Base-by-base conservation (phyloP, 2,329 filamentous ascomycete genomes). In the Neofusicoccum sp. region DNA sequence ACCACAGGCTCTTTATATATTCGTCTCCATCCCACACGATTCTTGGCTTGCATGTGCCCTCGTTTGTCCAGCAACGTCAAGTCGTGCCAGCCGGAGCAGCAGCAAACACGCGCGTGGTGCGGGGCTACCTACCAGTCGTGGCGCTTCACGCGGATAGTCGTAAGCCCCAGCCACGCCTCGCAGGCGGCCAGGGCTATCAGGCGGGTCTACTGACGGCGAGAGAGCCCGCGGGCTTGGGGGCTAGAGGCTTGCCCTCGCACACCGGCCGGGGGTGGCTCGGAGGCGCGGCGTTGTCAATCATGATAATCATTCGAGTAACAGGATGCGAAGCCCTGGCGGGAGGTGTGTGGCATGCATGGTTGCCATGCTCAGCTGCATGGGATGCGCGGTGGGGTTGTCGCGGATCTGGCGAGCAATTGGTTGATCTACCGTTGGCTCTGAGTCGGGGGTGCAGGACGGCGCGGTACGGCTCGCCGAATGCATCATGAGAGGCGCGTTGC, bases 1-100 rank as follows among this genome's bases (percentile, higher is more conserved):
- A 26, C 20, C 2, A 30, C 20, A 40, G 14, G 8, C 28, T 31
- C 53, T 58, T 58, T 62, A 47, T 63, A 63, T 63, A 63, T 58
- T n/a, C 24, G 26, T 11, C 26, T 20, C 40, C 47, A n/a, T 28
- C 53, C 38, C 49, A 28, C 51, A 24, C 59, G 4, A 20, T 20
- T 20, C 51, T 14, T 40, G 49, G 26, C 30, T 20, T 33, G 16
- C 20, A 59, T 53, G 26, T 44, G 41, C 24, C 16, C 14, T 12
- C 16, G 24, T 58, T 36, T 58, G 31, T 28, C 56, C 31, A 41
- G n/a, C 12, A 30, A 26, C 16, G 33, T 26, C 28, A 56, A 33
- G 16, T 56, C 51, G 51, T 20, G 26, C 51, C 36, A 56, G 38
- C 51, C n/a, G n/a, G 16, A 33, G 41, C 54, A 58, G 31, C 20